These are phyloP conservation scores for Mallotus repandus DNA, from an alignment of 441 rosid genomes.

Conservation along the genomic window DNA sequence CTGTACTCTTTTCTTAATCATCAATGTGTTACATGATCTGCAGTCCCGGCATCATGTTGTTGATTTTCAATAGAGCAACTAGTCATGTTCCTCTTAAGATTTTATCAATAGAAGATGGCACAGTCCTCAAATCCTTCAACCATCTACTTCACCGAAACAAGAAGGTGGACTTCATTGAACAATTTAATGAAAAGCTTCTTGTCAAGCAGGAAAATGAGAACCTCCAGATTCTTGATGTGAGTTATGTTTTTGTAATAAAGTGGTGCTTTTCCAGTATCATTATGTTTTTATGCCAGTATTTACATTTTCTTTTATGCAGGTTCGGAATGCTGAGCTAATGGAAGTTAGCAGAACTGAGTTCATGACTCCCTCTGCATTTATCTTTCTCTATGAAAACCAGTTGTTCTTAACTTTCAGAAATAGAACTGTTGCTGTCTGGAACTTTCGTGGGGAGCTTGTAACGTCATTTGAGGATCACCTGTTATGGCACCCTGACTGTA, in stretches of 20 bases:
- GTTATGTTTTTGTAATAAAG: constrained; percentile 19
- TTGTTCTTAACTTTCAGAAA: constrained; percentile 73
- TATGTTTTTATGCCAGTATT: background rate
- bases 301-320: constrained; percentile 36
- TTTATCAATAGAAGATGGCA: constrained; percentile 83
- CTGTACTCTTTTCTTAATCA: background rate
- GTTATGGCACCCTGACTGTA: constrained; percentile 94
- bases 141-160: constrained; percentile 82
- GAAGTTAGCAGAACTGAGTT: constrained; percentile 65
- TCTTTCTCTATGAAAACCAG: constrained; percentile 76
- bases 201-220: constrained; percentile 88
- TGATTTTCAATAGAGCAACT: constrained; percentile 61
- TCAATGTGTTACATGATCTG: constrained; percentile 11
- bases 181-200: constrained; percentile 85
- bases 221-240: constrained; percentile 82
- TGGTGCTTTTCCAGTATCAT: constrained; percentile 11
- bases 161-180: constrained; percentile 86
- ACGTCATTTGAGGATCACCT: constrained; percentile 89
- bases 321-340: constrained; percentile 61
- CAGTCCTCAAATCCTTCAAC: constrained; percentile 66
- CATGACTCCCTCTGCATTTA: constrained; percentile 82
- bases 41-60: constrained; percentile 81
- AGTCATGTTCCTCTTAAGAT: constrained; percentile 72
- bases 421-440: constrained; percentile 88
- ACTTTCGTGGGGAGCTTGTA: constrained; percentile 80